A percentile compares a stretch with the other conserved stretches of the same genome.
Evolutionary conservation across 2,329 filamentous ascomycete genomes (phyloP).

Genomic region (Alternaria sp.): DNA sequence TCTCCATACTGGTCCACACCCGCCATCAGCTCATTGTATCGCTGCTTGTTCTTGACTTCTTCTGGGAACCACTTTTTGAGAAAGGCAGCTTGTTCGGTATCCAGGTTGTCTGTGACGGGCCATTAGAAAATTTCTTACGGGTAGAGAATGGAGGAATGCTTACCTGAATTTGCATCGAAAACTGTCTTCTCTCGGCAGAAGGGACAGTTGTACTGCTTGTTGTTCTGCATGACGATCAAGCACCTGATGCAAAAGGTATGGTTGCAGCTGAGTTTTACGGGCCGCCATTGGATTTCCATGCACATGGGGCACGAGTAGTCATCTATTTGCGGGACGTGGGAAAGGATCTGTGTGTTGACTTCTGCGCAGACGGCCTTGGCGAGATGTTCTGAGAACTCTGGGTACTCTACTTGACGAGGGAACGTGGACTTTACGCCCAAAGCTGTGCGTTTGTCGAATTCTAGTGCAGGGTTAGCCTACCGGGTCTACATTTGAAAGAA

Average conservation of each 20-base stretch:
- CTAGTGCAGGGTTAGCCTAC: constrained; percentile 50
- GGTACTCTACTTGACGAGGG: constrained; percentile 64
- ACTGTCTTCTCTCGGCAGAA: constrained; percentile 78
- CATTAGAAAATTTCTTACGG: neutral
- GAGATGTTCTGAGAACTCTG: constrained; percentile 70
- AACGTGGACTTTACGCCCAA: constrained; percentile 73
- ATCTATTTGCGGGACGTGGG: constrained; percentile 80
- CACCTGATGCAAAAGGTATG: constrained; percentile 88
- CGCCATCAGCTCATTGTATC: constrained; percentile 78
- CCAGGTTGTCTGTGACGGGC: constrained; percentile 68
- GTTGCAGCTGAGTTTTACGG: constrained; percentile 76
- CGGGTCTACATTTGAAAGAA: neutral
- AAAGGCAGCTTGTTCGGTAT: constrained; percentile 72
- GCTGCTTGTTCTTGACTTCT: constrained; percentile 68
- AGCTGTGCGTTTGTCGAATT: constrained; percentile 87
- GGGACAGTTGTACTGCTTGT: constrained; percentile 74
- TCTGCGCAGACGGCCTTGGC: constrained; percentile 79
- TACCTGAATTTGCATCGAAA: constrained; percentile 72
- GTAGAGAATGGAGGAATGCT: constrained; percentile 35
- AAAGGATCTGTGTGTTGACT: constrained; percentile 76
- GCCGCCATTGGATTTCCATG: constrained; percentile 80
- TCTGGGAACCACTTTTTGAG: constrained; percentile 81
- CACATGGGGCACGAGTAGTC: constrained; percentile 87
- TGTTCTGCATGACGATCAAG: constrained; percentile 79
- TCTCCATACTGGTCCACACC: constrained; percentile 77